Conservation (phyloP, 164 flowering plant species). For the Nymphaea colorata region DNA sequence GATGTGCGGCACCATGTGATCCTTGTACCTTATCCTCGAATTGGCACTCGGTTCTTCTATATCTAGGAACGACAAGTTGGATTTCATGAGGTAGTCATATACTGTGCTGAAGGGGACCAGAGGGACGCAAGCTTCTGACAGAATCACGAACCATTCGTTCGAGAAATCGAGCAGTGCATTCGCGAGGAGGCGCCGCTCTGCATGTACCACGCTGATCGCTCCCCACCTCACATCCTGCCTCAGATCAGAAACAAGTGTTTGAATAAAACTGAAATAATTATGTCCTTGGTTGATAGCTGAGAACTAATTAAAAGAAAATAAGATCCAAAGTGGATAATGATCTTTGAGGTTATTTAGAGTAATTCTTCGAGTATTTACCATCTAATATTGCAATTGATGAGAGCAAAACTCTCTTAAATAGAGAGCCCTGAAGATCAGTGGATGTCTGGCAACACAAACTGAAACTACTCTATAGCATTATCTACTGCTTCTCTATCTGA, state of each 20-base stretch:
- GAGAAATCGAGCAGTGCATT: conserved; percentile 49
- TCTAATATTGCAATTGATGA: too few relatives aligned
- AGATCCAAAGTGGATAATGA: neutral
- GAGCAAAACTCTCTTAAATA: too few relatives aligned
- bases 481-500: too few relatives aligned
- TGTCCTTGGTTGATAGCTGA: too few relatives aligned
- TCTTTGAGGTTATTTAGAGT: too few relatives aligned
- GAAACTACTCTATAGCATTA: too few relatives aligned
- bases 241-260: too few relatives aligned
- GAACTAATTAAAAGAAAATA: too few relatives aligned
- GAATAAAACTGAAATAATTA: neutral
- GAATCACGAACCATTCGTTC: conserved; percentile 34
- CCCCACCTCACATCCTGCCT: conserved; percentile 52
- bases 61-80: conserved; percentile 24
- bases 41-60: conserved; percentile 22
- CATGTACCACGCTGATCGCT: conserved; percentile 32
- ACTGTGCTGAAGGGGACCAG: conserved; percentile 40
- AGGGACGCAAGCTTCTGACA: conserved; percentile 56
- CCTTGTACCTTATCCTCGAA: conserved; percentile 40
- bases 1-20: conserved; percentile 23
- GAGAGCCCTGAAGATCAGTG: too few relatives aligned
- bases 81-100: conserved; percentile 32
- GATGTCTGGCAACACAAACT: too few relatives aligned
- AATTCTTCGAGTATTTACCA: too few relatives aligned
- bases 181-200: conserved; percentile 44